Evolutionary conservation across 495 filamentous ascomycete genomes (phyloP), one percentile per base, ranked within the genome.

Genomic region (Neurospora sp.): DNA sequence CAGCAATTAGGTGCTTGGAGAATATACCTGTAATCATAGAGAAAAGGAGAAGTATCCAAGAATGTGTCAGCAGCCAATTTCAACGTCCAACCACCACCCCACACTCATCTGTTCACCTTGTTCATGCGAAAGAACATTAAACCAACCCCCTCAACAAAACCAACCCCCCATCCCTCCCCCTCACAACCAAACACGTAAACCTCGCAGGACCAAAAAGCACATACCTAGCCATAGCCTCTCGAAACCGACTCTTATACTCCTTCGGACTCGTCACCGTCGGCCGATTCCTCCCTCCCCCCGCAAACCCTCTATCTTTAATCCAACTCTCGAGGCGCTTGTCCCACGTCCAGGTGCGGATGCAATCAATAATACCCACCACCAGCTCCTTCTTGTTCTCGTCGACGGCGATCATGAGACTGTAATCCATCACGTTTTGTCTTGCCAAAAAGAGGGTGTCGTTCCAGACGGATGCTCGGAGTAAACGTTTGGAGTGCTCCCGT

Each of bases 291-390:
- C 91, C 90, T 72, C 92, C 92, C 5, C 92, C 92, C 22, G 90
- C 91, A 77, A 94, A 93, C 8, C 94, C 94, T 41, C 94, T 90
- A 77, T 96, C 92, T 81, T 99, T 99, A 83, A 98, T 97, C 96
- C 96, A 99, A 38, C 90, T 94, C 82, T 99, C 96, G 10, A 99
- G 87, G 77, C 96, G 97, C 85, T 99, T 99, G 82, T 99, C 96
- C 96, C 96, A 99, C 14, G 96, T 99, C 78, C 97, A 99, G 0
- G 96, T 99, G 45, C 96, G 90, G 74, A 99, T 98, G 80, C 94
- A 98, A 78, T 99, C 96, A 75, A 99, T 98, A 75, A 99, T 97
- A 4, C 96, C 96, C 18, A 99, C 94, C 7, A 97, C 91, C 42
- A 99, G 86, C 83, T 99, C 96, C 73, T 93, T 93, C 53, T 90